Conservation (phyloP, 1,139 yeast species). For the Suhomyces terraborum region DNA sequence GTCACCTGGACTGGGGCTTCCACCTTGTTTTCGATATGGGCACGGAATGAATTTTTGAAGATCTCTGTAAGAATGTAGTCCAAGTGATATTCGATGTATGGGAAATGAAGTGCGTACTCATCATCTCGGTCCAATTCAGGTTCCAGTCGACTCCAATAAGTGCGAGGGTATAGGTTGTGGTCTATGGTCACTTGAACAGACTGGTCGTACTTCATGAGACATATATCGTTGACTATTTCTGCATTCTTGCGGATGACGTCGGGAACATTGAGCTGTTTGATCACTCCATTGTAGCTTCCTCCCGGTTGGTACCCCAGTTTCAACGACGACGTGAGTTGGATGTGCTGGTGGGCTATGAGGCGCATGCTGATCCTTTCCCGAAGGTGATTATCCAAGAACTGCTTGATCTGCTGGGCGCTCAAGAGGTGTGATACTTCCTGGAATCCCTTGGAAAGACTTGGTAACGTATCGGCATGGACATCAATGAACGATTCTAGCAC, state of each 20-base stretch:
- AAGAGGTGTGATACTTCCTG: conserved; percentile 66
- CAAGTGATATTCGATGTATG: conserved; percentile 83
- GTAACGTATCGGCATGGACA: conserved; percentile 80
- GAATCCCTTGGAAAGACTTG: conserved; percentile 79
- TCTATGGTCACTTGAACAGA: conserved; percentile 63
- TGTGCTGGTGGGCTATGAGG: conserved; percentile 81
- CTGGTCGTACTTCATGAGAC: conserved; percentile 78
- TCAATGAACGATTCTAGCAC: conserved; percentile 63
- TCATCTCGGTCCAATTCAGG: conserved; percentile 27
- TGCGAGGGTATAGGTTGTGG: conserved; percentile 35
- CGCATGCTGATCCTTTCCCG: conserved; percentile 85
- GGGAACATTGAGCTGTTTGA: conserved; percentile 63
- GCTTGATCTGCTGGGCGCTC: conserved; percentile 52
- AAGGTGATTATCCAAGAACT: conserved; percentile 74
- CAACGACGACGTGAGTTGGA: conserved; percentile 35
- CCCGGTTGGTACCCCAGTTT: conserved; percentile 27
- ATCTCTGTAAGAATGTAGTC: conserved; percentile 86
- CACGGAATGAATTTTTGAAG: conserved; percentile 83
- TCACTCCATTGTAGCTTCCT: conserved; percentile 65
- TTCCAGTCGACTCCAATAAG: conserved; percentile 39
- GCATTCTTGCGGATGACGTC: conserved; percentile 63
- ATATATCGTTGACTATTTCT: conserved; percentile 78
- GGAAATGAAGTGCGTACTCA: conserved; percentile 42
- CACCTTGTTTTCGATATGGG: conserved; percentile 71
- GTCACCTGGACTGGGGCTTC: conserved; percentile 68